A percentile compares a stretch with the other conserved stretches of the same genome.
phyloP scores from a whole-genome alignment of 2,329 filamentous ascomycete genomes.

The Colletotrichum sp. region DNA sequence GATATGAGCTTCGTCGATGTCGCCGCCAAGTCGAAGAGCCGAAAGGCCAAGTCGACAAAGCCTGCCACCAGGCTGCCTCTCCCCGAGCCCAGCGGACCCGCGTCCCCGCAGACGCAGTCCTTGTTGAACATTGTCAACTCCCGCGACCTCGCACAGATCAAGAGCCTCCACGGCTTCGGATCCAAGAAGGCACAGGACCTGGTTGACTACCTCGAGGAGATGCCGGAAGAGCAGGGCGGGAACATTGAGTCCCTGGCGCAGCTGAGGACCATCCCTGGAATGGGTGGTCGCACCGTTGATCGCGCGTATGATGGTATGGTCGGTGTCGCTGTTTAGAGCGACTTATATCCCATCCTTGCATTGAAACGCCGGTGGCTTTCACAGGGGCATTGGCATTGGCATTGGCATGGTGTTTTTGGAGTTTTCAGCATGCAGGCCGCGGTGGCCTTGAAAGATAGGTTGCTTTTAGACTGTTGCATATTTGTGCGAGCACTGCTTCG shows the following conservation, averaged over 20 bases:
- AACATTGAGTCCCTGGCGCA: conserved; percentile 54
- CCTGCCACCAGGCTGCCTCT: conserved; percentile 26
- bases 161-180: conserved; percentile 71
- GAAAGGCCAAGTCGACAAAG: conserved; percentile 34
- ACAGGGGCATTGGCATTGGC: conserved; percentile 11
- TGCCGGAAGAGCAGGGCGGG: conserved; percentile 43
- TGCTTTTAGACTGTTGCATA: conserved; percentile 1
- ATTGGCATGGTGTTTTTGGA: conserved; percentile 18
- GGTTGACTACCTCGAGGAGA: conserved; percentile 58
- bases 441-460: neutral
- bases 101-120: conserved; percentile 62
- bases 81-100: conserved; percentile 46
- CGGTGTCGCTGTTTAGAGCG: conserved; percentile 1
- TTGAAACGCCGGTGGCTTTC: neutral
- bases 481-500: neutral
- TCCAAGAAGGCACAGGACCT: conserved; percentile 72
- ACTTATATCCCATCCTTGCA: neutral
- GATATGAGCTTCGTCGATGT: conserved; percentile 38
- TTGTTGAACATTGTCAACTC: conserved; percentile 77
- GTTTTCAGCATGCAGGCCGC: conserved; percentile 10
- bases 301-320: conserved; percentile 57
- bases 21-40: conserved; percentile 30
- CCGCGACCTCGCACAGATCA: conserved; percentile 69
- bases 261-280: conserved; percentile 58
- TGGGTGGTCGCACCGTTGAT: conserved; percentile 62